Conservation (phyloP, 192 early-diverging fungal species). For the Phlyctochytrium bullatum region DNA sequence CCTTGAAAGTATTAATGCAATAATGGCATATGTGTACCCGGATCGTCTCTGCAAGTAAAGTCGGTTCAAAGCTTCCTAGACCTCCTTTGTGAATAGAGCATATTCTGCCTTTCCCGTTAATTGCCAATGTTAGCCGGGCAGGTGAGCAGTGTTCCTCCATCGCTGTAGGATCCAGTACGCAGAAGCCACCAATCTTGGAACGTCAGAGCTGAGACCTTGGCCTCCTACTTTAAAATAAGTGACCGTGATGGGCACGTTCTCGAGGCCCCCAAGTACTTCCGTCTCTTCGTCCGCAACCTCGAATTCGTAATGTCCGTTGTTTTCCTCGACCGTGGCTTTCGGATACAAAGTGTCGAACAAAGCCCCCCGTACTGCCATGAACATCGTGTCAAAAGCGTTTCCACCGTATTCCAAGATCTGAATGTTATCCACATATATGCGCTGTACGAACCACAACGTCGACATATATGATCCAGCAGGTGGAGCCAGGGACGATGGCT, state of each 20-base stretch:
- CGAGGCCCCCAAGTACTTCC: conserved; percentile 70
- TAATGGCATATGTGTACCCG: conserved; percentile 20
- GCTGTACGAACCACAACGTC: conserved; percentile 72
- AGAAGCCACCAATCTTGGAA: conserved; percentile 72
- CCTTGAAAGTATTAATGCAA: not conserved
- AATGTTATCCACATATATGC: conserved; percentile 7
- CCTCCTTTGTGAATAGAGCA: conserved; percentile 87
- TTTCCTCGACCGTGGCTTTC: conserved; percentile 75
- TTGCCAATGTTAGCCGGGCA: conserved; percentile 74
- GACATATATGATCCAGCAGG: conserved; percentile 89
- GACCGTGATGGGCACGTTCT: conserved; percentile 77
- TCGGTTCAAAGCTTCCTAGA: conserved; percentile 71
- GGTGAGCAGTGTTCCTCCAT: conserved; percentile 87
- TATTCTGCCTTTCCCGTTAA: conserved; percentile 76
- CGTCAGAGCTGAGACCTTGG: not conserved
- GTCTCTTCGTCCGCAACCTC: conserved; percentile 92
- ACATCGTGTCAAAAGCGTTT: conserved; percentile 79
- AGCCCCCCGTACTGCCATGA: conserved; percentile 84
- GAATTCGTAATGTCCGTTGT: conserved; percentile 83
- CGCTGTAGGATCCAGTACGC: conserved; percentile 84
- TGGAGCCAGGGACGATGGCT: conserved; percentile 84
- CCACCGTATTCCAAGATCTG: conserved; percentile 89
- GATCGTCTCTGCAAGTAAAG: conserved; percentile 77
- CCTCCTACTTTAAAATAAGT: conserved; percentile 75
- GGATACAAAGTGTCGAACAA: conserved; percentile 86